A percentile compares a stretch with the other conserved stretches of the same genome.
These are phyloP conservation scores for Rhodotorula taiwanensis DNA, from an alignment of 768 basidiomycete species.

Conservation along the genomic window DNA sequence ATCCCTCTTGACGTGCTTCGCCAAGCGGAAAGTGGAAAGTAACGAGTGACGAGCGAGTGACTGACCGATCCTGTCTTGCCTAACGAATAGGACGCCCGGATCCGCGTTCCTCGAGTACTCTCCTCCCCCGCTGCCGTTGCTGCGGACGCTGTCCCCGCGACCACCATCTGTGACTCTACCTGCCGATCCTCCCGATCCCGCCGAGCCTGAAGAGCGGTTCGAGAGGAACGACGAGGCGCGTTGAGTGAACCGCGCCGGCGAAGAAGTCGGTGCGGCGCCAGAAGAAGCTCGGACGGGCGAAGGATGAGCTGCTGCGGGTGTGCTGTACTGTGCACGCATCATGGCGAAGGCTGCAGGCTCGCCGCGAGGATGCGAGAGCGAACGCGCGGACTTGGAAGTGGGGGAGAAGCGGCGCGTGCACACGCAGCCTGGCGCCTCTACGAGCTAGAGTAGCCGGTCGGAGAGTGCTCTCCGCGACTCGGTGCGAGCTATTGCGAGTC, in stretches of 20 bases:
- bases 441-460: too few species aligned
- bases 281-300: neutral
- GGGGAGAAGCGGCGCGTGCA: too few species aligned
- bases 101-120: conserved; percentile 49
- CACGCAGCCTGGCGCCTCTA: too few species aligned
- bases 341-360: neutral
- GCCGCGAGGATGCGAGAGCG: too few species aligned
- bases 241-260: neutral
- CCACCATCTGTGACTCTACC: neutral
- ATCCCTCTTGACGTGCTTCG: too few species aligned
- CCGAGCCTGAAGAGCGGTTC: neutral
- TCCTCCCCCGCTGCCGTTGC: neutral
- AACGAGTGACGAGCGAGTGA: conserved; percentile 10
- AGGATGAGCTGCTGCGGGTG: neutral
- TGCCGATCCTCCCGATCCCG: neutral
- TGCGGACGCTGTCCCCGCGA: neutral
- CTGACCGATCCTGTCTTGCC: conserved; percentile 91
- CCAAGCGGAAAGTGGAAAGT: too few species aligned
- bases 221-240: neutral
- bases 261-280: neutral
- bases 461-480: too few species aligned
- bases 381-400: too few species aligned
- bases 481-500: too few species aligned
- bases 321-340: neutral
- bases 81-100: conserved; percentile 94